These are phyloP conservation scores for Serendipita indica DNA, from an alignment of 768 basidiomycete species.

Conservation along the genomic window DNA sequence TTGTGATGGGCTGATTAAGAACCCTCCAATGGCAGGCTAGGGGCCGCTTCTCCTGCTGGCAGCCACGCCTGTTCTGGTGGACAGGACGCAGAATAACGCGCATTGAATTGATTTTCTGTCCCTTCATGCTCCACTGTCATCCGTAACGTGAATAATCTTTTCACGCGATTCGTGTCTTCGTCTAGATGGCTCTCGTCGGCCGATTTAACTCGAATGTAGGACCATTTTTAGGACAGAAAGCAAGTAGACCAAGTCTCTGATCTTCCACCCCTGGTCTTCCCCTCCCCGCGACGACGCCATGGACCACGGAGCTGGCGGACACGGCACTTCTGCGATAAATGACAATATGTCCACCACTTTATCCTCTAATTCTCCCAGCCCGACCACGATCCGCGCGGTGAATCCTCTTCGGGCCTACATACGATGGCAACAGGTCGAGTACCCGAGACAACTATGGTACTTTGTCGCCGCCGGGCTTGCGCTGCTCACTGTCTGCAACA, in stretches of 20 bases:
- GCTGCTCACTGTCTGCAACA: conserved; percentile 29
- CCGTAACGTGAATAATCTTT: no score
- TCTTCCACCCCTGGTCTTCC: neutral
- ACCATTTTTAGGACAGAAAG: no score
- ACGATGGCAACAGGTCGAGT: conserved; percentile 14
- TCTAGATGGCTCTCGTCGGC: no score
- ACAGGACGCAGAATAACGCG: no score
- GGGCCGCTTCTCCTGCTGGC: no score
- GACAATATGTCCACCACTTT: neutral
- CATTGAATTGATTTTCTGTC: no score
- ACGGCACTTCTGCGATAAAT: neutral
- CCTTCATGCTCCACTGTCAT: no score
- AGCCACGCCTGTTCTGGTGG: no score
- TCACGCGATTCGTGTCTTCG: no score
- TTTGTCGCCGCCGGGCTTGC: conserved; percentile 21
- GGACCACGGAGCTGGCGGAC: neutral
- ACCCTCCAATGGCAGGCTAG: no score
- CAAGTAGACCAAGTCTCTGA: neutral
- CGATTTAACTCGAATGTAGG: no score
- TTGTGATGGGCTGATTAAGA: no score
- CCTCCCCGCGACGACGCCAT: neutral
- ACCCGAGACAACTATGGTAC: conserved; percentile 32
- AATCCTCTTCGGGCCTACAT: neutral
- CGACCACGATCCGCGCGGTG: neutral
- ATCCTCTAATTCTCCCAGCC: neutral